Base-by-base conservation (phyloP, 805 yeast species). In the Saturnispora quitensis region DNA sequence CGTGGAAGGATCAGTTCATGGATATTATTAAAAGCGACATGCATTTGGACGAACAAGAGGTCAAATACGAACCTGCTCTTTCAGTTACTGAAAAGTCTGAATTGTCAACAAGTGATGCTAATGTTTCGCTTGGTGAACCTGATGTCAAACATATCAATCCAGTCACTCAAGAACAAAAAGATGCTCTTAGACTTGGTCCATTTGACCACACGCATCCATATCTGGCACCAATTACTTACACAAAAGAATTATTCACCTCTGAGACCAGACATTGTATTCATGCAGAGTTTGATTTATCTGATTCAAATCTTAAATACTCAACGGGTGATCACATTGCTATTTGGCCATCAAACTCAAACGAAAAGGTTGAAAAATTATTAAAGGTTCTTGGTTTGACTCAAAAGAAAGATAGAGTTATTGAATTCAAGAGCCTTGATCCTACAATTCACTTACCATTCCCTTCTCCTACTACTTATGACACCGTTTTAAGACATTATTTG, bases 291-390 rank as follows among this genome's bases (percentile, higher is more conserved):
- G 95, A 88, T 62, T 68, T 86, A 18, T 98, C 99, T 13, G 87
- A 78, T 64, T 76, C 89, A 5, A 81, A 81, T 60, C 72, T 91
- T 60, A 80, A 81, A 58, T 91, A 90, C 67, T 73, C 88, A 46
- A 88, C 97, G 3, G 98, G 98, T 63, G 98, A 91, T 66, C 97
- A 91, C 68, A 70, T 91, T 52, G 97, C 95, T 17, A 72, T 91
- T 47, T 86, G 95, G 87, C 89, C 97, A 33, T 83, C 87, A 22
- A 91, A 91, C 68, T 70, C 88, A 3, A 69, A 77, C 57, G 84
- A 78, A 60, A 82, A 85, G 58, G 82, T 89, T 31, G 73, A 73
- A 6, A 68, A 73, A 43, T 86, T 90, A 61, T 67, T 84, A 50
- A 58, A 70, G 47, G 80, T 84, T 3, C 78, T 89, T 55, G 82